Percentiles rank a stretch among this genome's conserved stretches.
phyloP scores from a whole-genome alignment of 768 basidiomycete genomes.

The Neoboletus magnificus region DNA sequence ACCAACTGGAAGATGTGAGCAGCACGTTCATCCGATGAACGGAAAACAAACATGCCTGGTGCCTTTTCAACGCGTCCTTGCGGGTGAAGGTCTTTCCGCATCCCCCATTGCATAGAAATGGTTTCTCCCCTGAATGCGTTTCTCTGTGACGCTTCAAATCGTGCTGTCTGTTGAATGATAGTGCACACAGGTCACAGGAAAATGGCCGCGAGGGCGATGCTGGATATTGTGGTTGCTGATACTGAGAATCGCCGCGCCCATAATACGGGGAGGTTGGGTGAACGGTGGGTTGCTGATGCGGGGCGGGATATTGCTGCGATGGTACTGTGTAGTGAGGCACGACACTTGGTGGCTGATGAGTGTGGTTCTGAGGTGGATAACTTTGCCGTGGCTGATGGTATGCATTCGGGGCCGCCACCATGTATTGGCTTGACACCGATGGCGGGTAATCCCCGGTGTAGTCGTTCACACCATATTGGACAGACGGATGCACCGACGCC shows the following conservation, averaged over 20 bases:
- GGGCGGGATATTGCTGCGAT: slow-evolving; percentile 28
- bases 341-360: slow-evolving; percentile 34
- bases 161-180: slow-evolving; percentile 84
- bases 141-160: slow-evolving; percentile 83
- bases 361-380: slow-evolving; percentile 25
- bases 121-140: slow-evolving; percentile 83
- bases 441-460: slow-evolving; percentile 19
- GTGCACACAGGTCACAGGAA: slow-evolving; percentile 66
- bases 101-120: slow-evolving; percentile 77
- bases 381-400: slow-evolving; percentile 27
- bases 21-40: slow-evolving; percentile 3
- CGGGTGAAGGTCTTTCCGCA: slow-evolving; percentile 87
- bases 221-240: slow-evolving; percentile 45
- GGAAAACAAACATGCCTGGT: slow-evolving; percentile 54
- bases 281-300: slow-evolving; percentile 16
- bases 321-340: slow-evolving; percentile 31
- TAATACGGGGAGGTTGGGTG: slow-evolving; percentile 35
- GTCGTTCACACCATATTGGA: slow-evolving; percentile 22
- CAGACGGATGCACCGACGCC: slow-evolving; percentile 15
- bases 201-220: slow-evolving; percentile 61
- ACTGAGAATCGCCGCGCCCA: slow-evolving; percentile 27
- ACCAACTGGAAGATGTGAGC: slow-evolving; percentile 51
- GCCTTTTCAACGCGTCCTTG: slow-evolving; percentile 82
- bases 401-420: slow-evolving; percentile 4
- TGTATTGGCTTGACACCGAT: slow-evolving; percentile 23